These are phyloP conservation scores for Ammopiptanthus mongolicus DNA, from an alignment of 306 rosid genomes.

Conservation along the genomic window DNA sequence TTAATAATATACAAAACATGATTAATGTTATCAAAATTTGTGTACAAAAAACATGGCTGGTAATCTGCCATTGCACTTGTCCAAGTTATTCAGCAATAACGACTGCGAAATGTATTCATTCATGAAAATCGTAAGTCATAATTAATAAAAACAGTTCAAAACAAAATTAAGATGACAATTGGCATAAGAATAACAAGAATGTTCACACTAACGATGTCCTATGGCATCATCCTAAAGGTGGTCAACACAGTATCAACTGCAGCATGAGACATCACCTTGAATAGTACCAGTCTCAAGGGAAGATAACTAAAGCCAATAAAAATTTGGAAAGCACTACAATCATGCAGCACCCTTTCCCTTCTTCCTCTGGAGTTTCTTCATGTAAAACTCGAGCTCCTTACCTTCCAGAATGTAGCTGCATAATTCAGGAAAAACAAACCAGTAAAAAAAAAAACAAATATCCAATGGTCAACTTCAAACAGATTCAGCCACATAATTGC, in stretches of 20 bases:
- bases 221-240: neutral
- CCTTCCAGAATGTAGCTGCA: constrained; percentile 44
- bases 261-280: neutral
- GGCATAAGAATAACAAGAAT: neutral
- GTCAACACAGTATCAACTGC: neutral
- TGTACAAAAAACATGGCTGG: too few species aligned
- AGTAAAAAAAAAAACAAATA: neutral
- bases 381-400: constrained; percentile 42
- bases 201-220: neutral
- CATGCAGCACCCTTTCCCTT: constrained; percentile 49
- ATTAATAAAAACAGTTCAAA: neutral
- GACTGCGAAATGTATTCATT: neutral
- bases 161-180: constrained; percentile 5
- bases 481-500: neutral
- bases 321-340: neutral
- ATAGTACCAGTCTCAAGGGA: neutral
- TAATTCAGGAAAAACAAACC: neutral
- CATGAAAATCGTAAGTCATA: constrained; percentile 1
- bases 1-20: too few species aligned
- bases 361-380: constrained; percentile 43
- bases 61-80: too few species aligned
- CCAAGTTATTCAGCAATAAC: neutral
- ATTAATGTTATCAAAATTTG: too few species aligned
- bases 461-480: neutral
- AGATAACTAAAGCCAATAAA: neutral